These are phyloP conservation scores for Anaeramoeba flamelloides DNA, from an alignment of 78 protist species.

Conservation along the genomic window DNA sequence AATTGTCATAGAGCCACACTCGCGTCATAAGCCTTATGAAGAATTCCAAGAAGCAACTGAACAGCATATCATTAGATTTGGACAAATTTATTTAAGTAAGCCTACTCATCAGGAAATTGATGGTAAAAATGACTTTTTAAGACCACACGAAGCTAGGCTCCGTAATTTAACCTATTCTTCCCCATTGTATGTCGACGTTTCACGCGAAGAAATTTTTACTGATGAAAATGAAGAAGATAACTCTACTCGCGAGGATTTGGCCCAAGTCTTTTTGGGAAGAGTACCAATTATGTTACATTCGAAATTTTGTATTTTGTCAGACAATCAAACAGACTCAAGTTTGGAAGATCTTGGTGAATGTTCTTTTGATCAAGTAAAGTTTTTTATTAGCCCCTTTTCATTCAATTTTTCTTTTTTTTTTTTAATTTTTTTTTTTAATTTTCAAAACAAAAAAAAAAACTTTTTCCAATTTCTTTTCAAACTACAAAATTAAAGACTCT, in stretches of 20 bases:
- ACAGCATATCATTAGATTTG: slow-evolving; percentile 10
- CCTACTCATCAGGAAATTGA: slow-evolving; percentile 9
- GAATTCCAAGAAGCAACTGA: background rate
- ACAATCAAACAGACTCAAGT: slow-evolving; percentile 16
- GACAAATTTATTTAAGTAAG: slow-evolving; percentile 13
- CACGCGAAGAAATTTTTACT: background rate
- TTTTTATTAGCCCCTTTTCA: background rate
- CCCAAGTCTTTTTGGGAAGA: no score
- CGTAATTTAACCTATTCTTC: slow-evolving; percentile 70
- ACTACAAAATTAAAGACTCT: no score
- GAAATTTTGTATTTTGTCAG: slow-evolving; percentile 52
- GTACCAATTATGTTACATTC: slow-evolving; percentile 96
- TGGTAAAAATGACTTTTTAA: slow-evolving; percentile 13
- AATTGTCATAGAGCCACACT: slow-evolving; percentile 9
- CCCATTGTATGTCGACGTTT: background rate
- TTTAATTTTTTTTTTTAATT: no score
- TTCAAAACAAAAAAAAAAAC: no score
- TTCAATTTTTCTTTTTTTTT: no score
- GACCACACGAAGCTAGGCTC: slow-evolving; percentile 84
- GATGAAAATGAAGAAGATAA: background rate
- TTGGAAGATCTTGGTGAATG: slow-evolving; percentile 79
- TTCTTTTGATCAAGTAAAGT: slow-evolving; percentile 60
- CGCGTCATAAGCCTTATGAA: background rate
- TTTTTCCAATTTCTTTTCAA: no score
- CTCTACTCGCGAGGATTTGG: no score